Evolutionary conservation across 768 basidiomycete species (phyloP).

Genomic region (Thelephora aurantiotincta): DNA sequence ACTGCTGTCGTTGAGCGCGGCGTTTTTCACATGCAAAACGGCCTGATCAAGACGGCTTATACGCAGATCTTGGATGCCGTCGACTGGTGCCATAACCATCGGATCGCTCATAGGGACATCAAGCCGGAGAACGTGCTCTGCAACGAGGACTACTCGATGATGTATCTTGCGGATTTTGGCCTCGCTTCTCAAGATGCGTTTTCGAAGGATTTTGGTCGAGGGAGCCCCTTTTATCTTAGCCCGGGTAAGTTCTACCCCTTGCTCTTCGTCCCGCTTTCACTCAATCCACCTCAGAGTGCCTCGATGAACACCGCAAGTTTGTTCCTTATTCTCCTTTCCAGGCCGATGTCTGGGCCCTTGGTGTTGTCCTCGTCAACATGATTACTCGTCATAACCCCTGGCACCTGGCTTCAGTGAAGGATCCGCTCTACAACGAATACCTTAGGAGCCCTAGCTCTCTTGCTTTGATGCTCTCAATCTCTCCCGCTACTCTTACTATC

Average conservation of each 20-base stretch:
- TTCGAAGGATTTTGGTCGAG: conserved; percentile 15
- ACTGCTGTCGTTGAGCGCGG: conserved; percentile 20
- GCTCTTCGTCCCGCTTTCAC: neutral
- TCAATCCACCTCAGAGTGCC: conserved; percentile 8
- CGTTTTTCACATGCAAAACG: conserved; percentile 25
- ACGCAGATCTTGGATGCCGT: conserved; percentile 35
- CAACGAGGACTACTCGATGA: conserved; percentile 21
- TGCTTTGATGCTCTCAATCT: conserved; percentile 34
- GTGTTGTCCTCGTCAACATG: conserved; percentile 34
- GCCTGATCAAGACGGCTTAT: conserved; percentile 29
- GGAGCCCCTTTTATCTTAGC: conserved; percentile 19
- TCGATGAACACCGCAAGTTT: conserved; percentile 4
- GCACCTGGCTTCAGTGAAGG: conserved; percentile 27
- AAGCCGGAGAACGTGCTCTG: conserved; percentile 37
- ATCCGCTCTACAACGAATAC: conserved; percentile 32
- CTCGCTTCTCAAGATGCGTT: conserved; percentile 12
- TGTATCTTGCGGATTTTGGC: conserved; percentile 38
- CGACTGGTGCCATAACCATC: conserved; percentile 27
- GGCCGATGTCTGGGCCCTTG: conserved; percentile 17
- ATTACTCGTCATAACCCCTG: conserved; percentile 34
- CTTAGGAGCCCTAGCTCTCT: conserved; percentile 31
- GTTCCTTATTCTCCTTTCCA: conserved; percentile 15
- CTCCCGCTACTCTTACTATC: conserved; percentile 26
- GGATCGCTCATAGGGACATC: conserved; percentile 38
- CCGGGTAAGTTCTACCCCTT: conserved; percentile 14